phyloP scores from a whole-genome alignment of 164 flowering plant species.

The Umbilicus rupestris region DNA sequence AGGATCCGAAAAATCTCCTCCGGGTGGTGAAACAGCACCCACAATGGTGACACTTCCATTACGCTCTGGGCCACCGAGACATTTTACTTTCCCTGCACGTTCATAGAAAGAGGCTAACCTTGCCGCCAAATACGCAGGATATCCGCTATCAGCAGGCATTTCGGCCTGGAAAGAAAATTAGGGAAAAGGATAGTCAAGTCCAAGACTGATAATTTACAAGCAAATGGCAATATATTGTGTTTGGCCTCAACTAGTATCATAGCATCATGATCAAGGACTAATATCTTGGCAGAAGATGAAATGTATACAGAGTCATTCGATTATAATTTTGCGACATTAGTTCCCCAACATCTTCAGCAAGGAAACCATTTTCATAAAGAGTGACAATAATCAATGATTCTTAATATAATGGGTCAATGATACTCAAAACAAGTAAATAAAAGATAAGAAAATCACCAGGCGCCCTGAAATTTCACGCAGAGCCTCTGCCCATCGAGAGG shows the following conservation, averaged over 20 bases:
- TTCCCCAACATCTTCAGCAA: no score
- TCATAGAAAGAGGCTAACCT: constrained; percentile 97
- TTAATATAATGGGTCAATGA: no score
- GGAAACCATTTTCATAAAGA: no score
- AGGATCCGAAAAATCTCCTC: constrained; percentile 99
- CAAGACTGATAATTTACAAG: no score
- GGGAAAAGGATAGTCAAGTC: background rate
- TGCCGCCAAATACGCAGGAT: constrained; percentile 97
- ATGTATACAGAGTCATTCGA: no score
- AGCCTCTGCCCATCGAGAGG: constrained; percentile 99
- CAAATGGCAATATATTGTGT: no score
- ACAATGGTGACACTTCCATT: constrained; percentile 98
- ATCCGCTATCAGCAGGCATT: constrained; percentile 98
- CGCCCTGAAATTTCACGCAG: constrained; percentile 99
- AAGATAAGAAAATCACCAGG: constrained; percentile 36
- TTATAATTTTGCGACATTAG: no score
- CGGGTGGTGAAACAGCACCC: constrained; percentile 99
- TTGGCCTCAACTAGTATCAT: no score
- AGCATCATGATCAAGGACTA: no score
- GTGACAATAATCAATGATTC: no score
- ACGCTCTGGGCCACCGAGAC: constrained; percentile 96
- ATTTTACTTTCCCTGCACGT: constrained; percentile 99
- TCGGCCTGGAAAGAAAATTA: constrained; percentile 53
- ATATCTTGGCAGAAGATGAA: no score
- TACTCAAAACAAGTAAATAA: background rate